Evolutionary conservation across 2,329 filamentous ascomycete genomes (phyloP).

Genomic region (Myotisia sp.): DNA sequence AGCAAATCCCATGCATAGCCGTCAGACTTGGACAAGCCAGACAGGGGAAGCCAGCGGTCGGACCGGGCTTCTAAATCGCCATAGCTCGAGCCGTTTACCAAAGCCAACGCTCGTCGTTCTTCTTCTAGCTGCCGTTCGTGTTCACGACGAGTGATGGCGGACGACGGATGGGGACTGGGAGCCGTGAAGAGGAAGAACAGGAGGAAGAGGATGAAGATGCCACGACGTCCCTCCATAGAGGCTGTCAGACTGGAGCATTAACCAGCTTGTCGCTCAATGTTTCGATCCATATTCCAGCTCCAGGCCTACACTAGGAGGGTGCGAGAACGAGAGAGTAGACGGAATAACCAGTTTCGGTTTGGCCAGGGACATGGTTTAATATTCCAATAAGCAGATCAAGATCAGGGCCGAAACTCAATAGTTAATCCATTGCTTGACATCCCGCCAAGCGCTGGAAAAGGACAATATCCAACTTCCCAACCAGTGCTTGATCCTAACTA

Average conservation of each 20-base stretch:
- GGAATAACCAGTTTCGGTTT: no score
- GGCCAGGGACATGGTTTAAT: no score
- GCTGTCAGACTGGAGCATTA: constrained; percentile 13
- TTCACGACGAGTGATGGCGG: constrained; percentile 29
- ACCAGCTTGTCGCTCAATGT: constrained; percentile 5
- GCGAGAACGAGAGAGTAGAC: no score
- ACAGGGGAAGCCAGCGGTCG: constrained; percentile 51
- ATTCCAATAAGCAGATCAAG: no score
- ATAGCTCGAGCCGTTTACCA: constrained; percentile 38
- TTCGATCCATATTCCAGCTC: constrained; percentile 10
- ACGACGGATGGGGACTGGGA: constrained; percentile 31
- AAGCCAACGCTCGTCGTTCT: constrained; percentile 37
- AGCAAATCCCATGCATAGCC: constrained; percentile 67
- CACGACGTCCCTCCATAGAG: constrained; percentile 36
- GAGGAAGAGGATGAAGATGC: constrained; percentile 36
- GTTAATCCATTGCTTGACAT: no score
- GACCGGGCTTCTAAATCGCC: constrained; percentile 36
- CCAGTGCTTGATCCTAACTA: no score
- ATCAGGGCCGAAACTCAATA: no score
- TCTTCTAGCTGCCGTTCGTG: constrained; percentile 35
- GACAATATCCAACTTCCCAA: no score
- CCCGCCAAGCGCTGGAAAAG: no score
- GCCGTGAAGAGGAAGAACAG: constrained; percentile 41
- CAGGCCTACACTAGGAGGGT: constrained; percentile 2
- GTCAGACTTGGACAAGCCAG: constrained; percentile 61